Base-by-base conservation (phyloP, 495 filamentous ascomycete genomes). In the Penicillium cosmopolitanum region DNA sequence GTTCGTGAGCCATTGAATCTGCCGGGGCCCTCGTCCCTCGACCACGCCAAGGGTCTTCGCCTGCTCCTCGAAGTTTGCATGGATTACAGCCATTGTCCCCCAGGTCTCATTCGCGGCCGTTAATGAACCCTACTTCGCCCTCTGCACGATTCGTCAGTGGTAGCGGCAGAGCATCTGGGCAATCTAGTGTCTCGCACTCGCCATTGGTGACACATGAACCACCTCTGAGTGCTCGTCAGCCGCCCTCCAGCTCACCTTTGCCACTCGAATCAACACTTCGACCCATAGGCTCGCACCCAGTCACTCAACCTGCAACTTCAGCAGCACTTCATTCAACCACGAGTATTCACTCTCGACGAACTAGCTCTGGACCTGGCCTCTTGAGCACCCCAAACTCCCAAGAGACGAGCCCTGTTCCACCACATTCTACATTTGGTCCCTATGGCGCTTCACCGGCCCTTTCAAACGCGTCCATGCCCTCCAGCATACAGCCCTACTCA, bases 51-150 rank as follows among this genome's bases (percentile, higher is more conserved):
- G 64, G 72, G 12, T 72, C 76, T 8, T 68, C 73, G 4, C 66
- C 79, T 5, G 62, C 69, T 25, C 62, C 68, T 19, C 74, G 74
- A 47, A 60, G 71, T 13, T 64, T 65, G 47, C 73, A 63, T 51
- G 69, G 76, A 53, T 64, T 79, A 19, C 73, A 63, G 58, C 74
- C 71, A 4, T 68, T 77, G 51, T 82, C 68, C 53, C 72, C 72
- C 47, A 76, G 58, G 61, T 75, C 64, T 68, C 69, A 65, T 60
- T 66, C 72, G 19, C 80, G 85, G 50, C 79, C 80, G 55, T 80
- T 86, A n/a, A 76, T 90, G 64, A 87, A 84, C 35, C 88, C 89
- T 19, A 79, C 80, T 56, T 90, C 89, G 15, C 88, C 89, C 19
- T 76, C 82, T 3, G 73, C 73, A 44, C 72, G 76, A 12, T 74